Base-by-base conservation (phyloP, 345 rosid species). In the Ceriops tagal region DNA sequence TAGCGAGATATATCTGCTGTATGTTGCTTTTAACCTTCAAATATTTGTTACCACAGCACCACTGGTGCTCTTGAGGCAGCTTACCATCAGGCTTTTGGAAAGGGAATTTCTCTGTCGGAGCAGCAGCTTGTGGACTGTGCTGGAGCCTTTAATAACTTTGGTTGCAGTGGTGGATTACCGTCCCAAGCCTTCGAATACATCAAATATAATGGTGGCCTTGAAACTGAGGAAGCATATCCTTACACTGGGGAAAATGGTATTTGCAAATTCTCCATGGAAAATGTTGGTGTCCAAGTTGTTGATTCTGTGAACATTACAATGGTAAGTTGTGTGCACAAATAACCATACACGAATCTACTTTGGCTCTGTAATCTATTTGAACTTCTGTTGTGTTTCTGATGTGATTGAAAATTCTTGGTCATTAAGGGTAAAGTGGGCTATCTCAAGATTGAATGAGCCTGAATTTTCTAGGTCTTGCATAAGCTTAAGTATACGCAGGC, bases 61-160 rank as follows among this genome's bases (percentile, higher is more conserved):
- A 95, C 99, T 65, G 99, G 99, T 71, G 92, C 99, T 52, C 96
- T 95, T 53, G 99, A 95, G 83, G 97, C 99, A 65, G 99, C 98
- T 74, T 95, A 95, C 73, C 92, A 81, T 75, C 99, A 92, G 73
- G 96, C 97, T 43, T 87, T 82, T 75, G 92, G 96, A 61, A 92
- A 92, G 77, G 83, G 66, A 53, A 90, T 90, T 64, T 87, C 93
- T 53, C 82, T 95, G 19, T 92, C 99, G 18, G 99, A 95, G 78
- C 99, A 95, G 71, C 99, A 95, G 83, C 97, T 95, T 69, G 99
- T 95, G 73, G 99, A 95, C 80, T 95, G 99, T 68, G 99, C 99
- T 34, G 78, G 86, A 57, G 90, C 96, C 59, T 95, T 88, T 77
- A 86, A 90, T 71, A 95, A 95, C 80, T 84, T 82, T 51, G 99